Conservation (phyloP, 2,329 filamentous ascomycete species). For the Diplodia scrobiculata region DNA sequence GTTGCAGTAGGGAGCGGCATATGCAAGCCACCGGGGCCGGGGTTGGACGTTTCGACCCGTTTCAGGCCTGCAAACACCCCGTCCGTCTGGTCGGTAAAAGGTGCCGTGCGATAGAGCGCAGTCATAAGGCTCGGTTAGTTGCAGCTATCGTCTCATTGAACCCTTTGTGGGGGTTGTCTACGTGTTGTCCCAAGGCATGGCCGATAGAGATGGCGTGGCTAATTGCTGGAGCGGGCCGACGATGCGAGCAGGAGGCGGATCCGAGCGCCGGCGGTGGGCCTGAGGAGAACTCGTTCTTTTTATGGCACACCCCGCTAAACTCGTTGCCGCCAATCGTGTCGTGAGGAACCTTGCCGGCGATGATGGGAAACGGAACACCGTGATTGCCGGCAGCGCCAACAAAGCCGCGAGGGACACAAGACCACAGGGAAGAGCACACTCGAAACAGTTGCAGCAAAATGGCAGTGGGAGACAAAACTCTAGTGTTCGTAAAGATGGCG, state of each 20-base stretch:
- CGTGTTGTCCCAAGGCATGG: neutral
- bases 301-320: neutral
- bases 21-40: neutral
- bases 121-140: neutral
- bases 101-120: neutral
- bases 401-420: neutral
- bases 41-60: neutral
- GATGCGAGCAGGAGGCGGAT: neutral
- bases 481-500: neutral
- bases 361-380: neutral
- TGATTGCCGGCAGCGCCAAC: neutral
- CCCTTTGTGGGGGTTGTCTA: too few species aligned
- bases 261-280: neutral
- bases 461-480: neutral
- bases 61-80: constrained; percentile 2
- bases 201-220: neutral
- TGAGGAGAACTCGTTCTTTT: neutral
- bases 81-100: neutral
- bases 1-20: constrained; percentile 9
- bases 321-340: neutral
- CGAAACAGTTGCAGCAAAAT: neutral
- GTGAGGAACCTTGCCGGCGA: neutral
- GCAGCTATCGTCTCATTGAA: too few species aligned
- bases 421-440: neutral
- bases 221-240: neutral